phyloP scores from a whole-genome alignment of 768 basidiomycete genomes.

The Sporobolomyces phaffii region DNA sequence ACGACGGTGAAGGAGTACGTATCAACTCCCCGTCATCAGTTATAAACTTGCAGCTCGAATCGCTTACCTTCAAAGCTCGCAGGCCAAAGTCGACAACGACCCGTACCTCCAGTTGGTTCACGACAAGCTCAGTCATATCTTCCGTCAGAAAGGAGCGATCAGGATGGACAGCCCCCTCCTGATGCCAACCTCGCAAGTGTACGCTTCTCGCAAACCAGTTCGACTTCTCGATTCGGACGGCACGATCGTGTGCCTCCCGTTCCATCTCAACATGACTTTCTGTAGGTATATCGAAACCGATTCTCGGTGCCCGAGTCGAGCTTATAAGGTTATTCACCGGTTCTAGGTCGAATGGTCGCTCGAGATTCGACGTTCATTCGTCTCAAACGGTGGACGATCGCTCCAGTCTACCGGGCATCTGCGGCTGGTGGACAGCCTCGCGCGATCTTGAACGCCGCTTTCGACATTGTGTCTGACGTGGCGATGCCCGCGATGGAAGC shows the following conservation, averaged over 20 bases:
- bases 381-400: conserved; percentile 44
- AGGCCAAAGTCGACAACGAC: conserved; percentile 40
- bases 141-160: conserved; percentile 38
- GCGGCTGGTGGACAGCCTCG: conserved; percentile 41
- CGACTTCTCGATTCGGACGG: conserved; percentile 39
- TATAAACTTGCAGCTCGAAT: too few relatives aligned
- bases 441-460: conserved; percentile 41
- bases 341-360: conserved; percentile 38
- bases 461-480: conserved; percentile 44
- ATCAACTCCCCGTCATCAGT: background rate
- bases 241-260: conserved; percentile 33
- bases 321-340: background rate
- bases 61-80: too few relatives aligned
- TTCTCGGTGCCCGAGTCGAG: too few relatives aligned
- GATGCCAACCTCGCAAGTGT: conserved; percentile 40
- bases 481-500: conserved; percentile 44
- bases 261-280: conserved; percentile 40
- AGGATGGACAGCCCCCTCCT: conserved; percentile 39
- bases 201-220: conserved; percentile 40
- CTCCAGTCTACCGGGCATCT: conserved; percentile 40
- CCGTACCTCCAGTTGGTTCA: conserved; percentile 38
- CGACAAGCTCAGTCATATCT: conserved; percentile 41
- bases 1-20: conserved; percentile 29
- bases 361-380: conserved; percentile 39
- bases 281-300: too few relatives aligned